These are phyloP conservation scores for Schizothecium vesticola DNA, from an alignment of 495 filamentous ascomycete genomes.

Conservation along the genomic window DNA sequence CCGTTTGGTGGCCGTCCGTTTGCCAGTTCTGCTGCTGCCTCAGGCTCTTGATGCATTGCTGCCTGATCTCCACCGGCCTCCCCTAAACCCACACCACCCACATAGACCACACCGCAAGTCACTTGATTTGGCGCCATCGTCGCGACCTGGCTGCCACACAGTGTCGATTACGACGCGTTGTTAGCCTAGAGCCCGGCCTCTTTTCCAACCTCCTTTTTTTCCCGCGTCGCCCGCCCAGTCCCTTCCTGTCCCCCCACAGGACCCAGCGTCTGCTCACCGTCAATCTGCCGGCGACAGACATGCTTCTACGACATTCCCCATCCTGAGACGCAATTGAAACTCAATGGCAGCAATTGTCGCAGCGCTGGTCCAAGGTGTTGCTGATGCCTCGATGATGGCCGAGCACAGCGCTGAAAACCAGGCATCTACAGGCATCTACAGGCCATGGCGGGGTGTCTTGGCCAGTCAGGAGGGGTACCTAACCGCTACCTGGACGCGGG, in stretches of 20 bases:
- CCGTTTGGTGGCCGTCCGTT: background rate
- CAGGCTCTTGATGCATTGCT: background rate
- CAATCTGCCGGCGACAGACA: background rate
- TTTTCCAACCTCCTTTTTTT: slow-evolving; percentile 16
- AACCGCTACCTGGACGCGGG: too few relatives aligned
- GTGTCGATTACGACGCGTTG: slow-evolving; percentile 26
- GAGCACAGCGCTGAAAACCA: background rate
- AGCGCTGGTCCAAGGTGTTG: background rate
- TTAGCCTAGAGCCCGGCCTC: slow-evolving; percentile 10
- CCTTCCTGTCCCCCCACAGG: background rate
- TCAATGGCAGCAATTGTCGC: background rate
- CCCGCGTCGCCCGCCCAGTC: background rate
- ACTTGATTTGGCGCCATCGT: slow-evolving; percentile 30
- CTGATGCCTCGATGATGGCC: background rate
- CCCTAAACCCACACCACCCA: background rate
- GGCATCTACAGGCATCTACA: background rate
- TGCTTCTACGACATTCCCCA: background rate
- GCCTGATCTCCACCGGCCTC: background rate
- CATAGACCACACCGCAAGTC: slow-evolving; percentile 11
- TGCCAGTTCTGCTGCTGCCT: background rate
- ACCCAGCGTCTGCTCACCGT: background rate
- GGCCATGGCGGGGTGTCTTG: slow-evolving; percentile 5
- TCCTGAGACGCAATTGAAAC: background rate
- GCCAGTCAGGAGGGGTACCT: slow-evolving; percentile 6
- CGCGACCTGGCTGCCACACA: slow-evolving; percentile 22